Base-by-base conservation (phyloP, 2,329 filamentous ascomycete genomes). In the Cadophora gregata region DNA sequence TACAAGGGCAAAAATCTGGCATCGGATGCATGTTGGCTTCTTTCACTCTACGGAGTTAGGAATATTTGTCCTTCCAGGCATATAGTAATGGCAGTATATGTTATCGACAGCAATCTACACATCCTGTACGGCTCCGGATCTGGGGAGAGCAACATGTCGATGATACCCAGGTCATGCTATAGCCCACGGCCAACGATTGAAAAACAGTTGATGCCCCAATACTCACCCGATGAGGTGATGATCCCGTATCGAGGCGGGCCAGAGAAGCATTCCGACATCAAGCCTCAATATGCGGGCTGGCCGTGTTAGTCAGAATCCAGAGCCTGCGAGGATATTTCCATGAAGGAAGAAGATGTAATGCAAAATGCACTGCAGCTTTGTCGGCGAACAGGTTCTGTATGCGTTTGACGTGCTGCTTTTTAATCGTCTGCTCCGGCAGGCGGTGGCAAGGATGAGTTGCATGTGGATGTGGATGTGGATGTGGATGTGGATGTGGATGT, bases 211-310 rank as follows among this genome's bases (percentile, higher is more conserved):
- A 45, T 61, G 33, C 45, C 65, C 59, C 66, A 63, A 68, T 56
- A 14, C 51, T 65, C 66, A 61, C 60, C 64, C 61, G 47, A 62
- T 50, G 31, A 53, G 25, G 24, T 25, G 29, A 62, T 53, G 21
- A 60, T 62, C 66, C 61, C 33, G 55, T 33, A 38, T 45, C 47
- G n/a, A 56, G 55, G 29, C 62, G 21, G 50, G 51, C 59, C 36
- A 61, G 27, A 53, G n/a, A 16, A 14, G 59, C 53, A 48, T 48
- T 68, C 64, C 64, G 62, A 55, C 62, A 56, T 70, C 64, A 65
- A 53, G 69, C 69, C 65, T 69, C 67, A 70, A 67, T 70, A 64
- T 69, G 69, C 69, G 66, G 66, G 66, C 64, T 62, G 64, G 38
- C 36, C 21, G 42, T 21, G 31, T 58, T 58, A 64, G 62, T 63